These are phyloP conservation scores for Ustilago bromivora DNA, from an alignment of 1,284 basidiomycete species.

Conservation along the genomic window DNA sequence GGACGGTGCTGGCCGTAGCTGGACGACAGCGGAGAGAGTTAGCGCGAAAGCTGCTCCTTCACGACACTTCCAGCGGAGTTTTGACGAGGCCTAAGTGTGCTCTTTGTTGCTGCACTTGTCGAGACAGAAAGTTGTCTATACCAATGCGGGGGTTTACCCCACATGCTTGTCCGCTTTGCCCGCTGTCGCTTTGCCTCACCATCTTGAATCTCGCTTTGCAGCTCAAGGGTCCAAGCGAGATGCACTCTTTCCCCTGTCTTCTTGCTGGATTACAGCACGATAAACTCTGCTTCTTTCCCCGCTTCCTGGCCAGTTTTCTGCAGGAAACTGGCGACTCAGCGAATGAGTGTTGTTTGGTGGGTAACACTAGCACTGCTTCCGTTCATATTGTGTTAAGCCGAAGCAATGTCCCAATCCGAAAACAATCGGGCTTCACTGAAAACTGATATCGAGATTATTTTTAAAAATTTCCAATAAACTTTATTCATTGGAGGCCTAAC, in stretches of 20 bases:
- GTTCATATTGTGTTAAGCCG: no score
- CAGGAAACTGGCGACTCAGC: not conserved
- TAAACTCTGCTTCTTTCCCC: not conserved
- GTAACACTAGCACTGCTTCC: no score
- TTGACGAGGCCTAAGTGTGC: not conserved
- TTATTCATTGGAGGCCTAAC: not conserved
- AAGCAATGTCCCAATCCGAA: no score
- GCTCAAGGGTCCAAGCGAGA: conserved; percentile 18
- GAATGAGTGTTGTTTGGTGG: no score
- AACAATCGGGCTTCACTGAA: no score
- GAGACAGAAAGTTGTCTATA: no score
- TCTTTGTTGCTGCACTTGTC: not conserved
- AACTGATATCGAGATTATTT: no score
- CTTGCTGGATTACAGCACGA: not conserved
- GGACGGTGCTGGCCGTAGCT: not conserved
- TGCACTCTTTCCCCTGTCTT: conserved; percentile 3
- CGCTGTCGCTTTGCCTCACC: not conserved
- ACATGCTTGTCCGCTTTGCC: conserved; percentile 1
- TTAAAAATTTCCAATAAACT: no score
- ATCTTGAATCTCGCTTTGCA: not conserved
- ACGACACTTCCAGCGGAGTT: not conserved
- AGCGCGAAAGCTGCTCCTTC: not conserved
- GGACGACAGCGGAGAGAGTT: not conserved
- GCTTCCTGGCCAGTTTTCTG: not conserved
- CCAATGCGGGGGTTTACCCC: not conserved